phyloP scores from a whole-genome alignment of 1,284 basidiomycete species.

The Heterobasidion occidentale region DNA sequence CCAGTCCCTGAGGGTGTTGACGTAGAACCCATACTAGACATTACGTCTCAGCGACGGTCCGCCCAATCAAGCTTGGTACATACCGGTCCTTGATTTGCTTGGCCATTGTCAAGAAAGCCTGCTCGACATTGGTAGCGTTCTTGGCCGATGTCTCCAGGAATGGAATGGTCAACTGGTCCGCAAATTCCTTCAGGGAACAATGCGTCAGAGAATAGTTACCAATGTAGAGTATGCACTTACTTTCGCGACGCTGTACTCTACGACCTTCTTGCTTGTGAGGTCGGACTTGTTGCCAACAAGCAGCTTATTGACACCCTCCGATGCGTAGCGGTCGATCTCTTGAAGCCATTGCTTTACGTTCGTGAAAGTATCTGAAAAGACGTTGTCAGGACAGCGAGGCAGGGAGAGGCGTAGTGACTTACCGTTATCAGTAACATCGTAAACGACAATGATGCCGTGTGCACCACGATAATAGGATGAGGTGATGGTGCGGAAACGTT shows the following conservation, averaged over 20 bases:
- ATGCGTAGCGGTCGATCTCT: constrained; percentile 98
- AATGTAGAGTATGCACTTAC: constrained; percentile 31
- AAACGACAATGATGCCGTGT: constrained; percentile 97
- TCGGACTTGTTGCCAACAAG: constrained; percentile 99
- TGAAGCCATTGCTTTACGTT: constrained; percentile 99
- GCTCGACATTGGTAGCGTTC: constrained; percentile 97
- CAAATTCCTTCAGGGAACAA: constrained; percentile 59
- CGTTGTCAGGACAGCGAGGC: constrained; percentile 6
- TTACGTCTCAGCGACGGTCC: constrained; percentile 2
- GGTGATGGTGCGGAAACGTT: constrained; percentile 96
- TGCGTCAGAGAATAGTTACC: constrained; percentile 19
- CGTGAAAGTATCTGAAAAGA: constrained; percentile 78
- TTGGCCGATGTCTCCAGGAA: constrained; percentile 99
- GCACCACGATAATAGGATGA: constrained; percentile 96
- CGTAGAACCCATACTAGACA: constrained; percentile 66
- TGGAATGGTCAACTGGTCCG: constrained; percentile 89
- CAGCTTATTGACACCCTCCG: constrained; percentile 97
- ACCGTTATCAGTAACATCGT: constrained; percentile 99
- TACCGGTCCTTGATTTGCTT: constrained; percentile 98
- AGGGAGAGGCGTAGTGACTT: constrained; percentile 13
- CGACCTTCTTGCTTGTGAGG: constrained; percentile 96
- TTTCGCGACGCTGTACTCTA: constrained; percentile 97
- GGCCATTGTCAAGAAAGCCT: constrained; percentile 99
- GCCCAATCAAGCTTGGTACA: constrained; percentile 13
- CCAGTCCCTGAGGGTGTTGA: constrained; percentile 62